Percentiles rank a stretch among this genome's conserved stretches.
Evolutionary conservation across 345 rosid genomes (phyloP).

Genomic region (Raphanus raphanistrum): DNA sequence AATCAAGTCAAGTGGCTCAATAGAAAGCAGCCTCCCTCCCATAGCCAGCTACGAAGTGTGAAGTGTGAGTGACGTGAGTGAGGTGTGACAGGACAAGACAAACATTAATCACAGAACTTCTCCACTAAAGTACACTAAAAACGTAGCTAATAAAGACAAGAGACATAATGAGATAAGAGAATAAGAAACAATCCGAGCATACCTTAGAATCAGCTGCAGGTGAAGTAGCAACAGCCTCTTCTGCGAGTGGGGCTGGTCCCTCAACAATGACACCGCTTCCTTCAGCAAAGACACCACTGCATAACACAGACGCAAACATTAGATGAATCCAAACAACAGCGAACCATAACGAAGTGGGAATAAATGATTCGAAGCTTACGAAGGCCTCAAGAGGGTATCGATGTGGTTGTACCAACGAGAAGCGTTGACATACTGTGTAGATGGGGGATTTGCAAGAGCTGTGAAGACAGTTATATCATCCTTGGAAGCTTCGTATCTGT

Average conservation of each 20-base stretch:
- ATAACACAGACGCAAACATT: neutral
- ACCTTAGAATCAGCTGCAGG: slow-evolving; percentile 73
- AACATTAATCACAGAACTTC: too few relatives aligned
- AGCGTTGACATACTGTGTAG: slow-evolving; percentile 60
- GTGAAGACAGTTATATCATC: slow-evolving; percentile 70
- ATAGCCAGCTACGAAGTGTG: too few relatives aligned
- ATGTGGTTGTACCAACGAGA: slow-evolving; percentile 85
- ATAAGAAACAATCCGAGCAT: neutral
- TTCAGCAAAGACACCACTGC: slow-evolving; percentile 74
- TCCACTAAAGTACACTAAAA: too few relatives aligned
- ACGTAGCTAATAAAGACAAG: too few relatives aligned
- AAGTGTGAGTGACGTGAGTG: too few relatives aligned
- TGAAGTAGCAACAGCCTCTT: slow-evolving; percentile 76
- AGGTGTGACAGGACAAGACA: too few relatives aligned
- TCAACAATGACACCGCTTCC: slow-evolving; percentile 74
- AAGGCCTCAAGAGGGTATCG: slow-evolving; percentile 82
- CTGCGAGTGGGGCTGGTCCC: slow-evolving; percentile 51
- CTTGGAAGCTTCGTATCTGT: slow-evolving; percentile 88
- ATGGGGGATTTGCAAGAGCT: slow-evolving; percentile 59
- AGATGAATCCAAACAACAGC: neutral
- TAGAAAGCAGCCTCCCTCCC: too few relatives aligned
- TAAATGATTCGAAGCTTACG: slow-evolving; percentile 53
- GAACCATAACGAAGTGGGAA: neutral
- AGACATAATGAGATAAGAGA: too few relatives aligned
- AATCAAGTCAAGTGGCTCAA: too few relatives aligned